These are phyloP conservation scores for Apiospora arundinis DNA, from an alignment of 2,329 filamentous ascomycete genomes.

Conservation along the genomic window DNA sequence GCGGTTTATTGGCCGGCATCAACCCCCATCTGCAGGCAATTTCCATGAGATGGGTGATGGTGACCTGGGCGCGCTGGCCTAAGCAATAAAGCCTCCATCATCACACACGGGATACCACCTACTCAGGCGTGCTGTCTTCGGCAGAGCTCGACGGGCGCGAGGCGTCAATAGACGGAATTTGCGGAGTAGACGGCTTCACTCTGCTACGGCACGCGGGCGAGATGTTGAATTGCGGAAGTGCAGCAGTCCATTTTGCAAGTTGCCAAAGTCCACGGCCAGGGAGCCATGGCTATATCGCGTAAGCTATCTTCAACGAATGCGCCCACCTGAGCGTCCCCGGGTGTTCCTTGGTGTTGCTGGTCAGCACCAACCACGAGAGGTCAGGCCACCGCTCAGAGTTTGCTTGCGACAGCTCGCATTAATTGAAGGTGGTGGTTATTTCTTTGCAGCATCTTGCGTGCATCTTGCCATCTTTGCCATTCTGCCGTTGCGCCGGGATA, in stretches of 20 bases:
- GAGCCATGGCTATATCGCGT: not conserved
- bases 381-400: not conserved
- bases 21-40: slow-evolving; percentile 13
- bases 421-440: not conserved
- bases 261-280: not conserved
- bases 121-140: not conserved
- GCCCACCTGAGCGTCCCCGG: not conserved
- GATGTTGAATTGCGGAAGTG: not conserved
- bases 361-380: not conserved
- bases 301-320: not conserved
- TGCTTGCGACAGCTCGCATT: not conserved
- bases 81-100: slow-evolving; percentile 12
- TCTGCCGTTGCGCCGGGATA: slow-evolving; percentile 19
- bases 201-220: not conserved
- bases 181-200: not conserved
- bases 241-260: not conserved
- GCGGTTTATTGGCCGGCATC: not conserved
- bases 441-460: not conserved
- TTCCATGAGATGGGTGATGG: slow-evolving; percentile 17
- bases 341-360: not conserved
- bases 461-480: slow-evolving; percentile 3
- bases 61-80: slow-evolving; percentile 1
- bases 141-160: slow-evolving; percentile 6
- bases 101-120: slow-evolving; percentile 10
- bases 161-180: not conserved